Base-by-base conservation (phyloP, 2,329 filamentous ascomycete species). In the Cercospora sp. region DNA sequence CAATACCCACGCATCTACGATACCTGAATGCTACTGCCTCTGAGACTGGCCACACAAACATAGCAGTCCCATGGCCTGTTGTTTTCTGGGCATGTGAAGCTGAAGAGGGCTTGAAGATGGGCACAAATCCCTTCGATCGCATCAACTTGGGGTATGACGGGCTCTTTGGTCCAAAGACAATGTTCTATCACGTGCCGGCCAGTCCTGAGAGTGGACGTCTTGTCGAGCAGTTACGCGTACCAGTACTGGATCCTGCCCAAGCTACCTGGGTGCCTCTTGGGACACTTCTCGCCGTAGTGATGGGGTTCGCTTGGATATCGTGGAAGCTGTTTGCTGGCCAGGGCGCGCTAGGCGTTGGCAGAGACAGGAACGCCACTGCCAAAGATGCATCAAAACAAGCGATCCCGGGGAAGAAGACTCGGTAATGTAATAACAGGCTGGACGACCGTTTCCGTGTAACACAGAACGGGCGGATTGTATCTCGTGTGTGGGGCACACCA, bases 21-120 rank as follows among this genome's bases (percentile, higher is more conserved):
- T 98, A 97, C 78, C 84, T 97, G 4, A 78, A 81, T 2, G 58
- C 63, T 16, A 67, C 60, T 12, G 55, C 57, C 28, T 57, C 63
- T 18, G 13, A 61, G 8, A 72, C 83, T 4, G 69, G 76, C 16
- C 73, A 78, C 60, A 67, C 68, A 0, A 26, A 55, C 23, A 23
- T 75, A 18, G 40, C 51, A 4, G 79, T 89, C 0, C 91, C 94
- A 0, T 94, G 91, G 82, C 94, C 94, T 0, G 86, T 88, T 0
- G 86, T 97, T 0, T 97, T 97, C 82, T 97, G 94, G 94, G 93
- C 93, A 0, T 98, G 94, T 76, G 84, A 86, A 7, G 87, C 89
- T 0, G 86, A 87, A 9, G 85, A 88, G 62, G 88, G 86, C 0
- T 85, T 84, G 0, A 90, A 91, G 74, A 91, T 94, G 79, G 79